phyloP scores from a whole-genome alignment of 352 stramenopile species.

The Globisporangium takayamanum region DNA sequence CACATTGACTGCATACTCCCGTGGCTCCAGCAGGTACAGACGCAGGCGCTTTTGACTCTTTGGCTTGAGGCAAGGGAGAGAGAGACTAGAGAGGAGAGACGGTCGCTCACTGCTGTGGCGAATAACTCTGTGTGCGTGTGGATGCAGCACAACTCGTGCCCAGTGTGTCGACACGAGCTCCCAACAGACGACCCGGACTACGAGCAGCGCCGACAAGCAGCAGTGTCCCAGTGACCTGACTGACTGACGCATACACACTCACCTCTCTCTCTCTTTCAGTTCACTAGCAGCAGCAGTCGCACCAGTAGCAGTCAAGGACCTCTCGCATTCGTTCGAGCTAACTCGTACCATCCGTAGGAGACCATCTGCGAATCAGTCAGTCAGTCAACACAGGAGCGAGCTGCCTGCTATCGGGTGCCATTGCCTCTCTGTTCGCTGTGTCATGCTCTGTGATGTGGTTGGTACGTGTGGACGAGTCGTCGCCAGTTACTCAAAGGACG shows the following conservation, averaged over 20 bases:
- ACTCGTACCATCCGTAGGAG: too few relatives aligned
- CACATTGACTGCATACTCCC: conserved; percentile 83
- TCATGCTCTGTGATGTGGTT: too few relatives aligned
- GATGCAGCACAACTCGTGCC: conserved; percentile 79
- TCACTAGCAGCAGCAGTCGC: too few relatives aligned
- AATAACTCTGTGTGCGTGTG: background rate
- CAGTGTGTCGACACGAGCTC: conserved; percentile 78
- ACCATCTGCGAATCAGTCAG: too few relatives aligned
- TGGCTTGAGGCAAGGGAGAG: background rate
- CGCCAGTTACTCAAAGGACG: too few relatives aligned
- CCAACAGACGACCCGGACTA: conserved; percentile 83
- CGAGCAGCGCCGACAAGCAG: conserved; percentile 40
- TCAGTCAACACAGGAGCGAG: too few relatives aligned
- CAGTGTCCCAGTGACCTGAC: conserved; percentile 9
- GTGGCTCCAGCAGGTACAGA: conserved; percentile 65
- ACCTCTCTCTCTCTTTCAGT: too few relatives aligned
- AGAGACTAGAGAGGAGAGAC: background rate
- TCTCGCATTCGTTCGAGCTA: too few relatives aligned
- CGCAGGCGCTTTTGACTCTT: background rate
- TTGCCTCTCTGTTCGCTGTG: too few relatives aligned
- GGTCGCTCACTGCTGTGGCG: background rate
- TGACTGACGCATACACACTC: background rate
- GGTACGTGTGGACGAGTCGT: too few relatives aligned
- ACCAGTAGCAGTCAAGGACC: too few relatives aligned
- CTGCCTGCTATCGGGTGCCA: too few relatives aligned